These are phyloP conservation scores for Clarkia xantiana DNA, from an alignment of 345 rosid species.

Conservation along the genomic window DNA sequence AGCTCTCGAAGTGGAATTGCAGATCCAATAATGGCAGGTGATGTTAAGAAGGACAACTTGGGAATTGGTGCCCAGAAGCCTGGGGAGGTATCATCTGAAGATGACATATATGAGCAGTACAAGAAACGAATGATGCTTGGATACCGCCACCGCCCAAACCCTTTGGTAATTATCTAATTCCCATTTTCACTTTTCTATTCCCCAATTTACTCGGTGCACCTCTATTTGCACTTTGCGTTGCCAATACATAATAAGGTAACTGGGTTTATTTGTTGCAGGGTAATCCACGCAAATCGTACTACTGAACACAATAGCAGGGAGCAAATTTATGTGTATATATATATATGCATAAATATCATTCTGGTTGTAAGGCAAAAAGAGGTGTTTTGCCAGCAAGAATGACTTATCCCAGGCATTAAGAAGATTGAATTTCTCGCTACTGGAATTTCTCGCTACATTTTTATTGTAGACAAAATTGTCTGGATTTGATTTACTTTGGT, in stretches of 20 bases:
- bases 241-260: too few species aligned
- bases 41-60: slow-evolving; percentile 72
- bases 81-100: slow-evolving; percentile 80
- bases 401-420: too few species aligned
- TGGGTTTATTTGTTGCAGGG: slow-evolving; percentile 18
- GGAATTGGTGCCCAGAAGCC: slow-evolving; percentile 94
- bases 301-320: slow-evolving; percentile 9
- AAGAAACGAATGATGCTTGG: slow-evolving; percentile 99
- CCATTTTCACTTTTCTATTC: not conserved
- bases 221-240: too few species aligned
- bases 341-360: too few species aligned
- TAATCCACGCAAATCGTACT: slow-evolving; percentile 64
- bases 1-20: slow-evolving; percentile 82
- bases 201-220: too few species aligned
- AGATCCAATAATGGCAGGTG: slow-evolving; percentile 84
- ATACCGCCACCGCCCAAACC: slow-evolving; percentile 86
- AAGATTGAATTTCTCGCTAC: too few species aligned
- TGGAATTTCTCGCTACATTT: too few species aligned
- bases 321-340: too few species aligned
- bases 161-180: slow-evolving; percentile 41
- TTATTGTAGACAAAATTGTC: too few species aligned
- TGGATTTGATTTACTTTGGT: too few species aligned
- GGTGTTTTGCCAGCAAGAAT: too few species aligned
- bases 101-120: slow-evolving; percentile 96
- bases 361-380: too few species aligned